These are phyloP conservation scores for Crepidotus variabilis DNA, from an alignment of 768 basidiomycete species.

Conservation along the genomic window DNA sequence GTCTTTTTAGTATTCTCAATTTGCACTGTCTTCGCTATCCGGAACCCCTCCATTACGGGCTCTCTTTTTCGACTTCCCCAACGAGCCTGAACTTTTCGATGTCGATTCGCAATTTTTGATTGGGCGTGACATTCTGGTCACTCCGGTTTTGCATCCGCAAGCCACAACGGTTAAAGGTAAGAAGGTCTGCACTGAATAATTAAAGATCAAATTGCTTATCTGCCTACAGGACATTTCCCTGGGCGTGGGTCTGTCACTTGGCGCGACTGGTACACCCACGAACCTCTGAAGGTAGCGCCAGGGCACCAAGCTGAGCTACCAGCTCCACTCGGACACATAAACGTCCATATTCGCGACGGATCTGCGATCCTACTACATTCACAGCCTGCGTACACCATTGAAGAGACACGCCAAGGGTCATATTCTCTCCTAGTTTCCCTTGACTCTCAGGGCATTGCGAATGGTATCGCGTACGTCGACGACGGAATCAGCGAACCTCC, in stretches of 20 bases:
- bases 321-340: constrained; percentile 77
- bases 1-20: constrained; percentile 57
- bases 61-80: constrained; percentile 75
- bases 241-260: constrained; percentile 56
- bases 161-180: constrained; percentile 63
- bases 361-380: constrained; percentile 66
- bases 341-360: constrained; percentile 69
- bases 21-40: constrained; percentile 58
- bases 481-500: constrained; percentile 64
- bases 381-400: constrained; percentile 61
- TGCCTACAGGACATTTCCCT: constrained; percentile 56
- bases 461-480: constrained; percentile 63
- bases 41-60: constrained; percentile 74
- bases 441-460: constrained; percentile 41
- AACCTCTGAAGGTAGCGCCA: constrained; percentile 38
- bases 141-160: constrained; percentile 70
- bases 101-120: constrained; percentile 71
- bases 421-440: constrained; percentile 63
- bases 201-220: neutral
- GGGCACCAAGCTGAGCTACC: constrained; percentile 45
- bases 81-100: constrained; percentile 59
- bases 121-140: constrained; percentile 68
- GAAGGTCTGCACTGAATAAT: constrained; percentile 17
- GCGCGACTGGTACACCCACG: constrained; percentile 75
- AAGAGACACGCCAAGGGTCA: constrained; percentile 59